phyloP scores from a whole-genome alignment of 495 filamentous ascomycete genomes.

The Chaetomidium leptoderma region DNA sequence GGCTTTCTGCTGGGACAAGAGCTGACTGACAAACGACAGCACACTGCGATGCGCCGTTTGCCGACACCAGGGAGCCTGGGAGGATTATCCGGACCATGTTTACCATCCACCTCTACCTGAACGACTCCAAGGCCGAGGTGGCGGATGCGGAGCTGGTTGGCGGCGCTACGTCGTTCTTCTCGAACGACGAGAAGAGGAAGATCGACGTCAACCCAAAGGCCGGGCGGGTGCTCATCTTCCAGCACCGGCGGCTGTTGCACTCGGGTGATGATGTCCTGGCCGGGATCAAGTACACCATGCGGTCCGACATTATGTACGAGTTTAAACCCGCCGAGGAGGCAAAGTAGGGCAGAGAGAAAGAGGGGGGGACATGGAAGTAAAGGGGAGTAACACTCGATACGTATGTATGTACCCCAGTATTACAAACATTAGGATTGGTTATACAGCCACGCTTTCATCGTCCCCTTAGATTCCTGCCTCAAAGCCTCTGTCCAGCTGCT shows the following conservation, averaged over 20 bases:
- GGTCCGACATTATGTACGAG: conserved; percentile 74
- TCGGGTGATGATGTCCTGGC: conserved; percentile 66
- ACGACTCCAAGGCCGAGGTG: conserved; percentile 44
- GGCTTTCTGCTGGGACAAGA: background rate
- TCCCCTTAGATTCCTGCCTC: no score
- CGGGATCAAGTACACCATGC: conserved; percentile 74
- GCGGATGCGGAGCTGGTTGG: conserved; percentile 45
- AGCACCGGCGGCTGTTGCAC: conserved; percentile 65
- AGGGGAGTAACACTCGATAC: no score
- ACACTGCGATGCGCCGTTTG: conserved; percentile 70
- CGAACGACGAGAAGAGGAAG: conserved; percentile 40
- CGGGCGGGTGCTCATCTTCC: conserved; percentile 72
- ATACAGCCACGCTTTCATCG: background rate
- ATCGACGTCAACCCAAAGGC: conserved; percentile 65
- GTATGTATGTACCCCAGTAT: no score
- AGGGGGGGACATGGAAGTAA: background rate
- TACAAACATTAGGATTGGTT: no score
- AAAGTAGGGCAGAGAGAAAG: background rate
- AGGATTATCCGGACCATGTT: conserved; percentile 56
- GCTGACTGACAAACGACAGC: conserved; percentile 37
- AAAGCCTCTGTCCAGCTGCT: no score
- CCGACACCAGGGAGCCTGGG: conserved; percentile 48
- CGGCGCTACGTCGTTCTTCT: conserved; percentile 63
- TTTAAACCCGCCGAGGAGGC: conserved; percentile 10
- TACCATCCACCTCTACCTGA: conserved; percentile 84